Evolutionary conservation across 2,329 filamentous ascomycete species (phyloP), one percentile per base, ranked within the genome.

Genomic region (Fusarium falciforme): DNA sequence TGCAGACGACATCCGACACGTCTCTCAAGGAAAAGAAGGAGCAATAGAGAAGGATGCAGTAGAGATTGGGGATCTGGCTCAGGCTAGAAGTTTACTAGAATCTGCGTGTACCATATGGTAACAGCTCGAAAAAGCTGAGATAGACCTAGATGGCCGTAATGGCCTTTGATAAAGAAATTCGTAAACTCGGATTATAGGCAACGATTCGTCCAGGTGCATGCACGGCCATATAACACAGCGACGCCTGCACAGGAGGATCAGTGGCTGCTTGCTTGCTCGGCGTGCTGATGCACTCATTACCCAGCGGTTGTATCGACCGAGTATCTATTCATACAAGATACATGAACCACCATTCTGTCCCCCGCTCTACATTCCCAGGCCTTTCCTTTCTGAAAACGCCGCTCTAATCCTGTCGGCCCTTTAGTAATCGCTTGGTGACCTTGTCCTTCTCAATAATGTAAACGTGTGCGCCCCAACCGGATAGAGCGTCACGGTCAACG

Each of bases 361-460:
- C 64, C 64, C 49, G 58, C 57, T 67, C 67, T 70, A 66, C 57
- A 44, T 68, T 71, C 59, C 68, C 58, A 68, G 64, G 64, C 70
- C 69, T 75, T 36, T 61, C 57, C 52, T 76, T 36, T 61, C 57
- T 47, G 66, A 68, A 65, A 65, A 68, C 68, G 20, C 62, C 61
- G 31, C 64, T 77, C 74, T 94, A 95, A 84, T 98, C 96, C 87
- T 98, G 96, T 88, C 95, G 92, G 82, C 95, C 95, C 91, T 98
- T 98, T 84, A 99, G 88, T 91, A 99, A 91, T 84, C 96, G 90
- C 93, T 98, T 98, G 81, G 96, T 98, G 74, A 99, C 94, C 93
- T 98, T 98, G 87, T 98, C 95, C 90, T 99, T 99, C 89, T 98
- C 96, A 84, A 99, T 97, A 82, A 99, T 97, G 87, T 98, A 99